Evolutionary conservation across 129 eudicot genomes (phyloP), one percentile per base, ranked within the genome.

Genomic region (Chrysanthemum seticuspe): DNA sequence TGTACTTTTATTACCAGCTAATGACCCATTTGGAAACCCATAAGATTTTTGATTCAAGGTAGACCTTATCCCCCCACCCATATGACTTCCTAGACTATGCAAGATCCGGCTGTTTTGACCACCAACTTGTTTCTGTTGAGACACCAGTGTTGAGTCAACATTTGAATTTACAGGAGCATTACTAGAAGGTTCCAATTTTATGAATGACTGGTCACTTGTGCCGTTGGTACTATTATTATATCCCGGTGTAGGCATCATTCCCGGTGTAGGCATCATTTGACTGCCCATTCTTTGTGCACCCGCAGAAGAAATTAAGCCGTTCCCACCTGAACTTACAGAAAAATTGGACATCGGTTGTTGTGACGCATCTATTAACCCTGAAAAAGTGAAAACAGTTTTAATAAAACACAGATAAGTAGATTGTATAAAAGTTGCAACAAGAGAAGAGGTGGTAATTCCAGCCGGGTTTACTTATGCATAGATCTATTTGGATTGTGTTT

Each of bases 191-290:
- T 89, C 96, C 75, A 80, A 3, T 57, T 87, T 89, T 79, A 82
- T 40, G 66, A 72, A 74, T 10, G 86, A 67, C 25, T 84, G 87
- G 76, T 76, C 84, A 71, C 60, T 92, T 62, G 76, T 73, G 76
- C 59, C 74, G 57, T 45, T 78, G 71, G 61, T 85, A 83, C 45
- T 79, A 47, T 74, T 83, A 66, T 72, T 85, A 31, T 86, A 86
- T 76, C 96, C 97, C 75, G 99, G 97, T 65, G 98, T 89, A 40
- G 47, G 47, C 47, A 40, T 40, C 47, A 40, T 40, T 77, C 96
- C 97, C 79, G 99, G 97, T 62, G 99, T 90, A 45, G 99, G 99
- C 72, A 95, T 95, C 99, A 95, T 95, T 84, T 90, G 99, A 83
- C 94, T 86, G 19, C 85, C 79, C 81, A 81, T 76, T 84, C 89